Conservation (phyloP, 1,139 yeast species). For the Kazachstania sp. region DNA sequence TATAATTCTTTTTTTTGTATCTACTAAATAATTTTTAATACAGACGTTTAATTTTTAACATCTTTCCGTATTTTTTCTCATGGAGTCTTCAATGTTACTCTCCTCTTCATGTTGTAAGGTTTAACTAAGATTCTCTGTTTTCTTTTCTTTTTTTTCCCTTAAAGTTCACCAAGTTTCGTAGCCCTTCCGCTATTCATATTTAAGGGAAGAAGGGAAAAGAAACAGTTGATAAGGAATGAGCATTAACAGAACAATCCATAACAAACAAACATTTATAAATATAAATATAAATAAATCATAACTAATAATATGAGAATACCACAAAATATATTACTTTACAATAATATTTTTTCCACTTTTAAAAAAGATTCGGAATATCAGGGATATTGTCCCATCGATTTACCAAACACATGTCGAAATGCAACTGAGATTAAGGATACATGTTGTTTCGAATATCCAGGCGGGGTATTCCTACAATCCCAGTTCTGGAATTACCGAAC, state of each 20-base stretch:
- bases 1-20: too few species aligned
- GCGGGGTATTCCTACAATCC: constrained; percentile 75
- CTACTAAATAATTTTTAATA: too few species aligned
- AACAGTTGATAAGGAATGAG: neutral
- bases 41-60: too few species aligned
- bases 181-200: too few species aligned
- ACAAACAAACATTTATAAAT: neutral
- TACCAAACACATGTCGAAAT: constrained; percentile 60
- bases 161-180: too few species aligned
- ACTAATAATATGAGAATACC: neutral
- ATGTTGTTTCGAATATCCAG: constrained; percentile 87
- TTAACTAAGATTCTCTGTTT: too few species aligned
- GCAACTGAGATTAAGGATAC: constrained; percentile 39
- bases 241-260: neutral
- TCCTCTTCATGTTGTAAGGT: too few species aligned
- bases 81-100: too few species aligned
- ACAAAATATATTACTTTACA: neutral
- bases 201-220: too few species aligned
- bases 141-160: too few species aligned
- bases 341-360: neutral
- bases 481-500: constrained; percentile 95
- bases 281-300: neutral
- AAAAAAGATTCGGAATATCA: neutral
- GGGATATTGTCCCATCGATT: constrained; percentile 49
- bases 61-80: too few species aligned